Conservation (phyloP, 1,284 basidiomycete species). For the Ustanciosporium gigantosporum region DNA sequence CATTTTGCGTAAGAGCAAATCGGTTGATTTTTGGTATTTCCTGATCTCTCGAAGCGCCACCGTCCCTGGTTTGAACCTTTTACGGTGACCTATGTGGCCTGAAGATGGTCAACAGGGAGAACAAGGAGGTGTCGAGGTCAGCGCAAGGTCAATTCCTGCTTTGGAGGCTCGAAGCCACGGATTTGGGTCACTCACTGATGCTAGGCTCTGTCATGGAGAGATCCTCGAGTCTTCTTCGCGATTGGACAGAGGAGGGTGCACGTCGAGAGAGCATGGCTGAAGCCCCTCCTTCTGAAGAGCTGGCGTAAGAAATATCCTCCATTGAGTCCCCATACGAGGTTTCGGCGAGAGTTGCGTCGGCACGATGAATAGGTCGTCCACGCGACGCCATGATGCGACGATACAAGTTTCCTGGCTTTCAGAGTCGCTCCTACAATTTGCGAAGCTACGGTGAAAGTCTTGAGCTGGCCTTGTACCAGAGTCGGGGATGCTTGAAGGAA, state of each 20-base stretch:
- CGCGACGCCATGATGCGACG: constrained; percentile 17
- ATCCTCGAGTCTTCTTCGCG: constrained; percentile 27
- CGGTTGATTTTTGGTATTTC: constrained; percentile 58
- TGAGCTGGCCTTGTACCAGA: too few species aligned
- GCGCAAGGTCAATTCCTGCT: too few species aligned
- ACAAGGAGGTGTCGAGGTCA: too few species aligned
- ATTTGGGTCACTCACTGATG: constrained; percentile 36
- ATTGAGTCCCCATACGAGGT: constrained; percentile 27
- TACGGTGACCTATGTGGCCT: constrained; percentile 32
- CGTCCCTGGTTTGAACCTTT: constrained; percentile 55
- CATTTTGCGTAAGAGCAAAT: constrained; percentile 57
- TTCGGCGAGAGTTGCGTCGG: constrained; percentile 18
- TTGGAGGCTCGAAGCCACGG: too few species aligned
- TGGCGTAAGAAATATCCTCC: constrained; percentile 32
- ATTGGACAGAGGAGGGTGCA: constrained; percentile 24
- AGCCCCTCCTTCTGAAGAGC: constrained; percentile 35
- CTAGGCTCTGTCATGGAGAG: constrained; percentile 34
- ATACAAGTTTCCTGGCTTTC: too few species aligned
- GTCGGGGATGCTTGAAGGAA: too few species aligned
- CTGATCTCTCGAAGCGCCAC: constrained; percentile 60
- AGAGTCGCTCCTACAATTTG: too few species aligned
- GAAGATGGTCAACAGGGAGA: constrained; percentile 1
- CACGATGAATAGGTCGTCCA: constrained; percentile 11
- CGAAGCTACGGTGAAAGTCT: too few species aligned
- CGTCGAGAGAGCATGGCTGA: constrained; percentile 38